Evolutionary conservation across 2,329 filamentous ascomycete genomes (phyloP).

Genomic region (Fusarium chlamydosporum): DNA sequence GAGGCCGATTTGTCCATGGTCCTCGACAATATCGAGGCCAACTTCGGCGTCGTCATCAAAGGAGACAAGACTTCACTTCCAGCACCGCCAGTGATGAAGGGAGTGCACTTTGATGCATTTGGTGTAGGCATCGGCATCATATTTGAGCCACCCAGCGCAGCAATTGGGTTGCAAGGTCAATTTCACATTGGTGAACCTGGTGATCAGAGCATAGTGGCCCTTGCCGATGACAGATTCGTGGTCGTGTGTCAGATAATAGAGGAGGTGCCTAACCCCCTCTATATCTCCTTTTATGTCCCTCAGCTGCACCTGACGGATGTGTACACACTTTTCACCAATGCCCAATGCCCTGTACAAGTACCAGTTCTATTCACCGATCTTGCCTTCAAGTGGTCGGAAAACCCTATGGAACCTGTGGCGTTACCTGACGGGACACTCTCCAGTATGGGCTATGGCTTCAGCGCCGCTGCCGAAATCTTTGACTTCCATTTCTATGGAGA

Average conservation of each 20-base stretch:
- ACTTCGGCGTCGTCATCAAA: not conserved
- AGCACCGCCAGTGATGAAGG: not conserved
- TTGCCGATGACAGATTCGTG: slow-evolving; percentile 3
- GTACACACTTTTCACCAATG: not conserved
- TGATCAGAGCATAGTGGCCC: not conserved
- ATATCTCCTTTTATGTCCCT: slow-evolving; percentile 11
- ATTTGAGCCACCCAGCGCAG: not conserved
- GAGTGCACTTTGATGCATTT: slow-evolving; percentile 10
- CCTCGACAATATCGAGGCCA: slow-evolving; percentile 6
- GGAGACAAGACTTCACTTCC: not conserved
- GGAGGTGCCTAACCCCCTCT: not conserved
- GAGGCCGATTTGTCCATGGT: not conserved
- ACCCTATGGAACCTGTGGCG: not conserved
- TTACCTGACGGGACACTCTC: slow-evolving; percentile 7
- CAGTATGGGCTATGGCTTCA: slow-evolving; percentile 13
- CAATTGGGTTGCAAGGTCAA: slow-evolving; percentile 1
- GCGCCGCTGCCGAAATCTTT: not conserved
- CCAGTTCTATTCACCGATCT: not conserved
- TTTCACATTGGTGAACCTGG: not conserved
- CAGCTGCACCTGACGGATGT: slow-evolving; percentile 8
- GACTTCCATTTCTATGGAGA: slow-evolving; percentile 6
- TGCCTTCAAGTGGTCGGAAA: not conserved
- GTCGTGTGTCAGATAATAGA: slow-evolving; percentile 3
- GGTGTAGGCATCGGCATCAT: slow-evolving; percentile 2
- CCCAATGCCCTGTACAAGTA: not conserved